Percentiles rank a stretch among this genome's conserved stretches.
Conservation (phyloP, 352 stramenopile species). For the Pythium dissimile region DNA sequence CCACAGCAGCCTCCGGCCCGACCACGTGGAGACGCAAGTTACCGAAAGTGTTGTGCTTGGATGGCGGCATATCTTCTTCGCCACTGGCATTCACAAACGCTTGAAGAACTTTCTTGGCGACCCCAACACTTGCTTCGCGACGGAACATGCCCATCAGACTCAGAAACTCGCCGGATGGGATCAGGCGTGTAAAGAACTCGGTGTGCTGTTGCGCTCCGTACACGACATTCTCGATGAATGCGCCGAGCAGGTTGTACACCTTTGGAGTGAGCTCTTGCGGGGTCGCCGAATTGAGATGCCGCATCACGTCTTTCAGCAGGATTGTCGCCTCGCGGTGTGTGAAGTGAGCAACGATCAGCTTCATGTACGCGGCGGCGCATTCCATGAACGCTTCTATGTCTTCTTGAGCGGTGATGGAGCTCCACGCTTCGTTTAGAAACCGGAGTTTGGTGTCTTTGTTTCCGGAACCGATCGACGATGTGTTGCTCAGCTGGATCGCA, state of each 20-base stretch:
- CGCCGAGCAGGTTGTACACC: slow-evolving; percentile 65
- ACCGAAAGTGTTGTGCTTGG: slow-evolving; percentile 18
- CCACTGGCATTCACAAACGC: slow-evolving; percentile 50
- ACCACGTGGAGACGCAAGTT: slow-evolving; percentile 61
- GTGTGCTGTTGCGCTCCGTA: slow-evolving; percentile 61
- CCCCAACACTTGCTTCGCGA: slow-evolving; percentile 67
- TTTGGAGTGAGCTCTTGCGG: slow-evolving; percentile 53
- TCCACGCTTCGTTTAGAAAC: slow-evolving; percentile 88
- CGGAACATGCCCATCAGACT: slow-evolving; percentile 87
- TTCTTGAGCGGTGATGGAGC: slow-evolving; percentile 63
- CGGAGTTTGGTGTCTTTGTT: slow-evolving; percentile 49
- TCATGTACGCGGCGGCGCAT: slow-evolving; percentile 80
- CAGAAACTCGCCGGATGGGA: slow-evolving; percentile 72
- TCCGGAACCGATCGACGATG: slow-evolving; percentile 23
- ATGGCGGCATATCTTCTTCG: not conserved
- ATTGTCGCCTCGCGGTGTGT: slow-evolving; percentile 77
- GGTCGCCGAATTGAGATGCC: slow-evolving; percentile 64
- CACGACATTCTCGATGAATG: slow-evolving; percentile 78
- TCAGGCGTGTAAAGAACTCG: slow-evolving; percentile 71
- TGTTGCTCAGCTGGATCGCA: slow-evolving; percentile 50
- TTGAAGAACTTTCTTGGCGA: slow-evolving; percentile 82
- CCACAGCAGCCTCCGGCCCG: slow-evolving; percentile 67
- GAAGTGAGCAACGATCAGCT: slow-evolving; percentile 83
- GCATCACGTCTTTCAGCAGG: slow-evolving; percentile 84
- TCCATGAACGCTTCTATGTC: slow-evolving; percentile 80